These are phyloP conservation scores for Tolypocladium ophioglossoides DNA, from an alignment of 2,329 filamentous ascomycete species.

Conservation along the genomic window DNA sequence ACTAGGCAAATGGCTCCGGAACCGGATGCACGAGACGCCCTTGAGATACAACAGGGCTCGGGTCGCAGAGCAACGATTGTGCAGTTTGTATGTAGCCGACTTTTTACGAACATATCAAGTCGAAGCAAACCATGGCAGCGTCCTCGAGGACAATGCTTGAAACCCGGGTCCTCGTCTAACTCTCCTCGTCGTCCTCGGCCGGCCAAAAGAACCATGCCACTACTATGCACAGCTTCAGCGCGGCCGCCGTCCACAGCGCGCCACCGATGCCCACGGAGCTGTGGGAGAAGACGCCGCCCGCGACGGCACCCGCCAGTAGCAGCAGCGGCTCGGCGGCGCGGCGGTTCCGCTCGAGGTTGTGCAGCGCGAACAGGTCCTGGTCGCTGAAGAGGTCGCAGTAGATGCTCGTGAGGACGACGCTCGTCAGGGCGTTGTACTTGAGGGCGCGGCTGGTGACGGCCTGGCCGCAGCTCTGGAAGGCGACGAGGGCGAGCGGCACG, in stretches of 20 bases:
- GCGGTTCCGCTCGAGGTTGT: slow-evolving; percentile 40
- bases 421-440: slow-evolving; percentile 60
- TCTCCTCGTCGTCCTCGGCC: slow-evolving; percentile 26
- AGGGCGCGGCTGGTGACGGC: slow-evolving; percentile 64
- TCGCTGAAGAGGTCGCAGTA: slow-evolving; percentile 75
- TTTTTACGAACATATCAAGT: too few species aligned
- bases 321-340: slow-evolving; percentile 37
- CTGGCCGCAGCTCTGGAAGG: slow-evolving; percentile 70
- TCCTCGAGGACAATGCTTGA: neutral
- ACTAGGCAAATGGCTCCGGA: too few species aligned
- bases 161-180: neutral
- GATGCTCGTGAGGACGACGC: slow-evolving; percentile 69
- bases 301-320: slow-evolving; percentile 37
- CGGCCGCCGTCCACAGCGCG: slow-evolving; percentile 49
- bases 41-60: too few species aligned
- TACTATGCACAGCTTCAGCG: slow-evolving; percentile 45
- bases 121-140: too few species aligned
- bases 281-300: slow-evolving; percentile 39
- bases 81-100: too few species aligned
- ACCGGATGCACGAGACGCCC: too few species aligned
- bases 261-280: slow-evolving; percentile 37
- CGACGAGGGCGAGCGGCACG: slow-evolving; percentile 57
- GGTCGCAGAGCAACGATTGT: too few species aligned
- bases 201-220: slow-evolving; percentile 53
- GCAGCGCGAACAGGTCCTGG: slow-evolving; percentile 30